Evolutionary conservation across 768 basidiomycete species (phyloP), one percentile per base, ranked within the genome.

Genomic region (Podaxis pistillaris): DNA sequence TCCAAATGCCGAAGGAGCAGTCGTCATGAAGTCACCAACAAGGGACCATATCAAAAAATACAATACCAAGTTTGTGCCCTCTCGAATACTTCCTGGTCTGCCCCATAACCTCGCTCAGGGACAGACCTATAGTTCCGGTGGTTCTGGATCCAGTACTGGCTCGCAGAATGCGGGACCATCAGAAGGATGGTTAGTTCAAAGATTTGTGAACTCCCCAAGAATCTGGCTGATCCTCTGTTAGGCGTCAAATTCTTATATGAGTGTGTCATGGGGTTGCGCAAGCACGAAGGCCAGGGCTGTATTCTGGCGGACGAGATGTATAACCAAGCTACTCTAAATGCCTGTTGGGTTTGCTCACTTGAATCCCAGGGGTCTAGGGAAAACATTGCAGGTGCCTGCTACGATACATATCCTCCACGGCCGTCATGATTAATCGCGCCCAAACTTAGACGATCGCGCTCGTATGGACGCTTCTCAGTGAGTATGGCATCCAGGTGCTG

Each of bases 301-400:
- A 97, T 99, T 66, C 83, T 99, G 37, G 97, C 96, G 1, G 97
- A 99, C 74, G 97, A 98, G 69, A 96, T 97, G 94, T 93, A 40
- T 33, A 15, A 30, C 52, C 13, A 65, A 54, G 72, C 37, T 53
- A 60, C 58, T 6, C 51, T 19, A 8, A 19, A n/a, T n/a, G 17
- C 53, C 37, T 28, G 57, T 36, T 44, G 41, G 47, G 47, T 15
- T 24, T 58, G 30, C 62, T 71, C 19, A 63, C 62, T 40, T 59
- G 54, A 5, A 13, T 37, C 63, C 38, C 19, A 79, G 96, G 96
- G 96, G 96, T 55, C 84, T 99, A 55, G 97, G 97, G n/a, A 99
- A 99, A 78, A 97, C 95, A 1, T 75, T 94, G 7, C 92, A 93
- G 79, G 90, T 84, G 55, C 41, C 30, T 30, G 7, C 51, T 58